Base-by-base conservation (phyloP, 176 grass and related monocot species). In the Triticum timopheevii region DNA sequence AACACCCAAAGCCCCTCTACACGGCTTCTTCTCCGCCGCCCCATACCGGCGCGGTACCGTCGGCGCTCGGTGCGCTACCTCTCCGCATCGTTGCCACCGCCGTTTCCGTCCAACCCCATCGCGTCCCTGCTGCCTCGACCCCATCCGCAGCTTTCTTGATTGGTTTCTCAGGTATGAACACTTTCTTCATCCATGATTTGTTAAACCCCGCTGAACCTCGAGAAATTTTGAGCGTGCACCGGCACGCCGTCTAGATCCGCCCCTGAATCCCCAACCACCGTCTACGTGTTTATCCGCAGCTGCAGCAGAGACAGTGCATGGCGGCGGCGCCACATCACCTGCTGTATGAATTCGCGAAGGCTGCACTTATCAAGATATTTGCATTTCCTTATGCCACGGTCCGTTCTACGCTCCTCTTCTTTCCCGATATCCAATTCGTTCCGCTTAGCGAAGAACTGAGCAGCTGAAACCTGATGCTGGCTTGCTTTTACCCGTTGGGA, bases 361-460 rank as follows among this genome's bases (percentile, higher is more conserved):
- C 88, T 0, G 93, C 96, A 3, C 88, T 98, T 10, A 88, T 98
- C 86, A 94, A 91, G 64, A 96, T 96, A 44, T 98, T 96, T 23
- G 90, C 88, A 8, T 98, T 96, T 76, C 96, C 96, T 52, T 98
- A 98, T 58, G 93, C 96, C 66, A 95, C 92, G 62, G 96, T 98
- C 65, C 62, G 71, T 52, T 31, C 23, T 12, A 34, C 54, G 13
- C 73, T 84, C 52, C 69, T 47, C 62, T 69, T 69, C 24, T 75
- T 76, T 69, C 23, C 13, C 62, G 25, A 7, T 25, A 3, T 81
- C 56, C 22, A 44, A 52, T 67, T 84, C 47, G 3, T 64, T 58
- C 79, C 6, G 63, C 64, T 73, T 17, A 76, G 33, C 10, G 1
- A 40, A 25, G 12, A 79, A 58, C 17, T 47, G 6, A 13, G n/a